Base-by-base conservation (phyloP, 1,139 yeast genomes). In the Meyerozyma athensensis region DNA sequence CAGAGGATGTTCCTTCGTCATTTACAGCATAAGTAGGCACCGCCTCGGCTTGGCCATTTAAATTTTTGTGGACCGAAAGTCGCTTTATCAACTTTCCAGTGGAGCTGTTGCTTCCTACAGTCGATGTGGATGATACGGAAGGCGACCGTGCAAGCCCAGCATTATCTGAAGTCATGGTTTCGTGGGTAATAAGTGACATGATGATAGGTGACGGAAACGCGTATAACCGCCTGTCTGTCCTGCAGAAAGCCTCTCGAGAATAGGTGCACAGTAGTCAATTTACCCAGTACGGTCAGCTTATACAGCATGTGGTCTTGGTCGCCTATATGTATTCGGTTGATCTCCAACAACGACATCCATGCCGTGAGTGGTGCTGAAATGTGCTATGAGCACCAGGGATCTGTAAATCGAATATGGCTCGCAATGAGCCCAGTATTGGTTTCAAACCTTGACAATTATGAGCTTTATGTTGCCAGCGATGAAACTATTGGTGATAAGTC, bases 71-170 rank as follows among this genome's bases (percentile, higher is more conserved):
- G 21, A 46, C 40, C 8, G 64, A 55, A 34, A 65, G 56, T 33
- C 58, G 55, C 23, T 54, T 47, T 28, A 65, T 61, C 39, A 65
- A 53, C 26, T 58, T 48, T 16, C 58, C 59, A 7, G 71, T 65
- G 19, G 70, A 63, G 26, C 47, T 48, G 39, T 50, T 52, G 38
- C 60, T 56, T 20, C 54, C 54, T 7, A 53, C 44, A 5, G 66
- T 60, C 8, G 65, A 58, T 19, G 60, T 39, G 4, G 66, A 59
- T n/a, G 63, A 48, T 7, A 47, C 33, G 20, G 52, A 46, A 13
- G 49, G 50, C 26, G 51, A 44, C 22, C 38, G 41, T 23, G 42
- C 34, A 14, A 37, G 33, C 5, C 20, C 31, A 5, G 22, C 39
- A 16, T 19, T 16, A 26, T 24, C 36, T 4, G 36, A 19, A 12